Evolutionary conservation across 306 rosid genomes (phyloP), one percentile per base, ranked within the genome.

Genomic region (Cajanus cajan): DNA sequence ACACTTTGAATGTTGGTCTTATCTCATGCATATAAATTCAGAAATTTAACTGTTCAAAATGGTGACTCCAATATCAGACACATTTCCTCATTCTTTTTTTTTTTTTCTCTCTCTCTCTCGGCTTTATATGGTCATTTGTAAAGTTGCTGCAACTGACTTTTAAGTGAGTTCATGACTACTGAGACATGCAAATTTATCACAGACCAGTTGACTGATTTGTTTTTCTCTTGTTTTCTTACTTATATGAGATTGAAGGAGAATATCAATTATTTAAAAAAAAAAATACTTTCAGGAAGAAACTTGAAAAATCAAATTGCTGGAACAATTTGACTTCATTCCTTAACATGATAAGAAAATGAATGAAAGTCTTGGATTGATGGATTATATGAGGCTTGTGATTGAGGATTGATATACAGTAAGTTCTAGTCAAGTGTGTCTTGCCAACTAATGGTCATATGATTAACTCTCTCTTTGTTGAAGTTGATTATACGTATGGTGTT

Each of bases 281-380:
- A 78, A 63, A 65, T 63, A 54, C 21, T 76, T 59, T 44, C 25
- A 57, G 33, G 58, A 61, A 82, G 73, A 76, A 25, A 19, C 44
- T 11, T 18, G 41, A 19, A 3, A 78, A 71, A 54, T 44, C 8
- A 31, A 58, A 54, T 44, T 66, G 18, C n/a, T 59, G 65, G 54
- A 76, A 55, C 21, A n/a, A 52, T 70, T 70, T 54, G 39, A 71
- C 16, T 52, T 77, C 45, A 55, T 36, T 84, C 81, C 62, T 47
- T 58, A 65, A 66, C 40, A 25, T 47, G 74, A 80, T 69, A 48
- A 45, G 31, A 66, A 80, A 34, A 15, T 44, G 48, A 41, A 65
- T 72, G 67, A 1, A 55, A 59, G 68, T 68, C 81, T 78, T 73
- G 50, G 71, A 50, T 68, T 34, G 77, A 45, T 71, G 48, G 62